Percentiles rank a stretch among this genome's conserved stretches.
These are phyloP conservation scores for Penicillium egyptiacum DNA, from an alignment of 495 filamentous ascomycete species.

Conservation along the genomic window DNA sequence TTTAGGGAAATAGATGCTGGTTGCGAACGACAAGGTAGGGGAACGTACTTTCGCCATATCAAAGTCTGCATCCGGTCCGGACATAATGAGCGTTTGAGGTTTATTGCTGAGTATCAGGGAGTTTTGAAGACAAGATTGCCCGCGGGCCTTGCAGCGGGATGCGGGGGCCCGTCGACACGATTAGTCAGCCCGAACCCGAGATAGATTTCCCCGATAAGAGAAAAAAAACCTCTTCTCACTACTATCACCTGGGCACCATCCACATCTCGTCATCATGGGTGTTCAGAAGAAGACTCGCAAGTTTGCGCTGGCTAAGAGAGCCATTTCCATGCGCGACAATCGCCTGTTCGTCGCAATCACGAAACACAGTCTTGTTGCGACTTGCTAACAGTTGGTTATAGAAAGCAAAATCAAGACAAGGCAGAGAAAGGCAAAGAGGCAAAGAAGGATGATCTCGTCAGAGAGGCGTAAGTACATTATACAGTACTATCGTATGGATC, in stretches of 20 bases:
- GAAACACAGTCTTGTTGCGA: background rate
- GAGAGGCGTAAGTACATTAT: constrained; percentile 34
- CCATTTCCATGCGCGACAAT: constrained; percentile 27
- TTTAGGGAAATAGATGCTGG: background rate
- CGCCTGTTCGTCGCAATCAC: constrained; percentile 22
- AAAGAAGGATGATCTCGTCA: constrained; percentile 34
- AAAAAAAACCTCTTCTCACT: constrained; percentile 9
- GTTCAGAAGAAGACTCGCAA: constrained; percentile 64
- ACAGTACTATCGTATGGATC: background rate
- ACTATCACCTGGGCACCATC: background rate
- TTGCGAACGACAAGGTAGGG: background rate
- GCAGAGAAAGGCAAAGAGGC: constrained; percentile 44
- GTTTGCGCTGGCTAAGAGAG: constrained; percentile 51
- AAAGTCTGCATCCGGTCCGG: background rate
- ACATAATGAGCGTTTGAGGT: background rate
- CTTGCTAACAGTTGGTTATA: constrained; percentile 42
- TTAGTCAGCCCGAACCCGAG: background rate
- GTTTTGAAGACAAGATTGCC: background rate
- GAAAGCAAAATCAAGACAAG: constrained; percentile 58
- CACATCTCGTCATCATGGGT: constrained; percentile 50
- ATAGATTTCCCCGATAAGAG: constrained; percentile 8
- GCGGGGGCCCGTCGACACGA: background rate
- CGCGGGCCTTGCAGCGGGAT: background rate
- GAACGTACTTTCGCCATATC: background rate
- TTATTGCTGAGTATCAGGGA: background rate